phyloP scores from a whole-genome alignment of 441 rosid genomes.

The Brassica balearica region DNA sequence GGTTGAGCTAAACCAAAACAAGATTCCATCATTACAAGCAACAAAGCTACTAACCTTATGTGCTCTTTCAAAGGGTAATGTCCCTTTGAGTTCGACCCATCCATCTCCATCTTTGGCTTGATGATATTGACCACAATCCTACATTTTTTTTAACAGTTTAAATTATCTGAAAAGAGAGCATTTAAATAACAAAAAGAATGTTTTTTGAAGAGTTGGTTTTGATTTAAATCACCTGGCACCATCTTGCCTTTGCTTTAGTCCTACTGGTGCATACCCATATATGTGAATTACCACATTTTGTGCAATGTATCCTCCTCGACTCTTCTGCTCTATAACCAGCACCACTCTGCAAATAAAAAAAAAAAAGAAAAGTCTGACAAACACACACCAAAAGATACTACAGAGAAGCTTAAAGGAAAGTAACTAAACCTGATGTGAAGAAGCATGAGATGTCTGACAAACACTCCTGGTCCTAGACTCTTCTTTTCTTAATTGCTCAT shows the following conservation, averaged over 20 bases:
- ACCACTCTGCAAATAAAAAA: constrained; percentile 52
- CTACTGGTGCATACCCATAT: constrained; percentile 97
- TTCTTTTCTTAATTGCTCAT: constrained; percentile 88
- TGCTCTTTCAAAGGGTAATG: constrained; percentile 79
- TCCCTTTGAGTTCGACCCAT: constrained; percentile 96
- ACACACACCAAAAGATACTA: constrained; percentile 12
- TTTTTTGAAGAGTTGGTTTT: background rate
- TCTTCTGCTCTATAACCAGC: constrained; percentile 82
- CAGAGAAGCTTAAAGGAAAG: constrained; percentile 8
- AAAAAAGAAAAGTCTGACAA: constrained; percentile 6
- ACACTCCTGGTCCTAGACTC: constrained; percentile 81
- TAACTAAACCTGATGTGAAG: constrained; percentile 68
- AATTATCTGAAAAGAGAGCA: background rate
- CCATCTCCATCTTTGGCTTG: constrained; percentile 99
- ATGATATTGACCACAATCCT: constrained; percentile 98
- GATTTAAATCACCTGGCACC: constrained; percentile 80
- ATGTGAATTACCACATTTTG: constrained; percentile 91
- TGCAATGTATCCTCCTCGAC: constrained; percentile 96
- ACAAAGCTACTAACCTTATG: constrained; percentile 59
- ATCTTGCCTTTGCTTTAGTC: constrained; percentile 88
- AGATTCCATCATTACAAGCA: constrained; percentile 12
- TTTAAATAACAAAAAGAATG: background rate
- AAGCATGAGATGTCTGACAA: constrained; percentile 54
- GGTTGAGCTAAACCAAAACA: constrained; percentile 17
- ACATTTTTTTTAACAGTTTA: constrained; percentile 27